Percentiles rank a stretch among this genome's conserved stretches.
Conservation (phyloP, 306 rosid species). For the Sesbania bispinosa region DNA sequence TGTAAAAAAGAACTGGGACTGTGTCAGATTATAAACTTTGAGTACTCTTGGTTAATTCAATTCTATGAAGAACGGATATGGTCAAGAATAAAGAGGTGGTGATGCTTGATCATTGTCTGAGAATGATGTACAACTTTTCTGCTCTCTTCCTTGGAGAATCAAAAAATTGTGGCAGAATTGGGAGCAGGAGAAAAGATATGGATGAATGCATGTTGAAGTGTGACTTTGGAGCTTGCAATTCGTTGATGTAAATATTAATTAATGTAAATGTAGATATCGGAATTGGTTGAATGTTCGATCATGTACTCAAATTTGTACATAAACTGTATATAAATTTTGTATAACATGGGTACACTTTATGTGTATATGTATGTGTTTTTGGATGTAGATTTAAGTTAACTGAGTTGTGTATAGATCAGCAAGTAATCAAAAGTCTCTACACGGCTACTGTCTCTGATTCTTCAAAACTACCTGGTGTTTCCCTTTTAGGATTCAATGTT, state of each 20-base stretch:
- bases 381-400: neutral
- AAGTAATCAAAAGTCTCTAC: neutral
- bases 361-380: neutral
- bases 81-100: conserved; percentile 30
- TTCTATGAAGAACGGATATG: conserved; percentile 29
- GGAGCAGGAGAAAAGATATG: neutral
- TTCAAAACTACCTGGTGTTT: too few species aligned
- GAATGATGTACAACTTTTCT: conserved; percentile 22
- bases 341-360: conserved; percentile 1
- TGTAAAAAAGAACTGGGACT: conserved; percentile 9
- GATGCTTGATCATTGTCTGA: conserved; percentile 14
- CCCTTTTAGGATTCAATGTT: too few species aligned
- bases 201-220: conserved; percentile 25
- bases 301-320: conserved; percentile 33
- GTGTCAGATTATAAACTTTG: too few species aligned
- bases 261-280: conserved; percentile 21
- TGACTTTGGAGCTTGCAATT: conserved; percentile 44
- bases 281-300: conserved; percentile 25
- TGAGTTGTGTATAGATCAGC: neutral
- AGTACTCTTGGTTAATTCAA: conserved; percentile 18
- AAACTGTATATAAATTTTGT: conserved; percentile 39
- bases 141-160: conserved; percentile 16
- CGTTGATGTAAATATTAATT: conserved; percentile 46
- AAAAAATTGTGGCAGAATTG: conserved; percentile 6
- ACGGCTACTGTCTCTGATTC: neutral